Conservation (phyloP, 768 basidiomycete genomes). For the Russula olivacea region DNA sequence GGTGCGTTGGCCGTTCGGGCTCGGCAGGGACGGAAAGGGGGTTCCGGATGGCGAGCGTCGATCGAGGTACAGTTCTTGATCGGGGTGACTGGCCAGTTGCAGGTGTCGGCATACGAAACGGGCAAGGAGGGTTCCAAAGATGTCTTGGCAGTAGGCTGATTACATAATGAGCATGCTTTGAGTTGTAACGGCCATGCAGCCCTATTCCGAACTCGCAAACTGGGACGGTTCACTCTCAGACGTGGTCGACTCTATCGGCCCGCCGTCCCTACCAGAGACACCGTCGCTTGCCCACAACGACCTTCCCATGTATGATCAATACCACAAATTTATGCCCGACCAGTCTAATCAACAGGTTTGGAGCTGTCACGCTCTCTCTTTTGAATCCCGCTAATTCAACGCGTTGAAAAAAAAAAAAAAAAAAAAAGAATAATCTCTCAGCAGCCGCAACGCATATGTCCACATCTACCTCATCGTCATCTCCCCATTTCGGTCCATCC, state of each 20-base stretch:
- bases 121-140: conserved; percentile 29
- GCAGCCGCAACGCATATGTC: neutral
- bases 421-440: neutral
- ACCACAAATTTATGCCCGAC: neutral
- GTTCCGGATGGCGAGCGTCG: conserved; percentile 46
- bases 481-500: neutral
- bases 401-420: neutral
- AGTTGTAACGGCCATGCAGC: conserved; percentile 5
- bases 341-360: neutral
- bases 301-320: neutral
- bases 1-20: conserved; percentile 34
- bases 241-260: neutral
- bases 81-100: conserved; percentile 33
- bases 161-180: conserved; percentile 12
- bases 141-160: conserved; percentile 9
- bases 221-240: conserved; percentile 18
- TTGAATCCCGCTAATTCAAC: neutral
- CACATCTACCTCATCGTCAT: neutral
- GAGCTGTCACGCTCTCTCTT: neutral
- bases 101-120: conserved; percentile 38
- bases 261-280: neutral
- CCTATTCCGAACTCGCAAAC: conserved; percentile 21
- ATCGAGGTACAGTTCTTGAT: conserved; percentile 44
- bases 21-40: conserved; percentile 37
- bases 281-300: neutral